Base-by-base conservation (phyloP, 495 filamentous ascomycete genomes). In the Cairneyella variabilis region DNA sequence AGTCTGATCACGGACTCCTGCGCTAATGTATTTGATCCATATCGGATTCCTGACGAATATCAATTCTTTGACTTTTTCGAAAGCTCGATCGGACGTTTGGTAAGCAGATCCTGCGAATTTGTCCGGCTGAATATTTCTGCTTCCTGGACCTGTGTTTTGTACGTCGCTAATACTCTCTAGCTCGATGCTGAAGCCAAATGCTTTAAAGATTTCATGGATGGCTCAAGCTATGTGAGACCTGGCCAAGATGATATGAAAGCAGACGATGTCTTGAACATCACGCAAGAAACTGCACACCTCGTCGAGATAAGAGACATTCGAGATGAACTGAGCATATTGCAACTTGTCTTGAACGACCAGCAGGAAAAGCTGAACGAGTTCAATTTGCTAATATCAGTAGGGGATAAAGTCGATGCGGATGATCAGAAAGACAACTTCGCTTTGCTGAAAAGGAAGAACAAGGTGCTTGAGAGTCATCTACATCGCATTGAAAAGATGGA, bases 61-160 rank as follows among this genome's bases (percentile, higher is more conserved):
- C 41, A 44, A 44, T 28, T 44, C 16, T 41, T 44, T 16, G 41
- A 44, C 8, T 44, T 44, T n/a, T 44, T 44, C 23, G 41, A 44
- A 16, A 14, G 2, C 6, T 44, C 21, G 5, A 44, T 44, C 26
- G 41, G 41, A 44, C 9, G 8, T 5, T 20, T 44, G 5, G 41
- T 44, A 44, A 14, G 41, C 28, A 32, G 28, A 32, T 14, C 28
- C 28, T 32, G 14, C 6, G 28, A 7, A 6, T 32, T 32, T 32
- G 28, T 32, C n/a, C n/a, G n/a, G n/a, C n/a, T n/a, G n/a, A n/a
- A n/a, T n/a, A n/a, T n/a, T n/a, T n/a, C n/a, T n/a, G n/a, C n/a
- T n/a, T n/a, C n/a, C n/a, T n/a, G n/a, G n/a, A n/a, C n/a, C n/a
- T n/a, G n/a, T n/a, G n/a, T n/a, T n/a, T n/a, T n/a, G n/a, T n/a